Base-by-base conservation (phyloP, 805 yeast species). In the Wickerhamomyces silvicola region DNA sequence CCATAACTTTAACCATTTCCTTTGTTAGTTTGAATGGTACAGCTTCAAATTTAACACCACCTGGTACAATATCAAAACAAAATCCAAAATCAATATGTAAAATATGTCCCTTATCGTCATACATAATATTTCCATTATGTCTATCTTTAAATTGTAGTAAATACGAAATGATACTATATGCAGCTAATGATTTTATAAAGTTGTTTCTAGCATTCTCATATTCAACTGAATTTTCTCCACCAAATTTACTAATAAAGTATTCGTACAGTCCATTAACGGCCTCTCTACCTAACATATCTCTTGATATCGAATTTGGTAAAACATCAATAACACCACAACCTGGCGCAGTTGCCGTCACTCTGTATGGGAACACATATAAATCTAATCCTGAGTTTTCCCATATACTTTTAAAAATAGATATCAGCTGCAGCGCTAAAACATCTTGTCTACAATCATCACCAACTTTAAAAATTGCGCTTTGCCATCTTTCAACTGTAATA, bases 381-480 rank as follows among this genome's bases (percentile, higher is more conserved):
- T 92, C 97, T 40, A 92, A 66, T 1, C 97, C 97, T 10, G 83
- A 77, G 42, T 75, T 72, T 40, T 76, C 74, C 94, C 96, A 92
- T 32, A 92, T 84, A 27, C 90, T 78, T 48, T 95, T 72, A 68
- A 94, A 92, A 22, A 92, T 78, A 4, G 96, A 81, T 36, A 94
- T 81, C 51, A 92, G 66, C 54, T 92, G 99, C 37, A 92, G 64
- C 0, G 96, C 97, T 44, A 92, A 69, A 30, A 92, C 90, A 60
- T 92, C 99, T 59, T 92, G 99, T 46, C 99, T 74, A 64, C 97
- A 90, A 60, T 92, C 99, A 62, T 92, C 99, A 39, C 99, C 99
- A 34, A 92, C 98, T 59, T 92, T 92, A 72, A 92, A 92, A 56
- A 92, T 94, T 10, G 98, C 98, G 52, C 94, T 78, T 52, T 87